Base-by-base conservation (phyloP, 2,329 filamentous ascomycete genomes). In the Pestalotiopsis sp. region DNA sequence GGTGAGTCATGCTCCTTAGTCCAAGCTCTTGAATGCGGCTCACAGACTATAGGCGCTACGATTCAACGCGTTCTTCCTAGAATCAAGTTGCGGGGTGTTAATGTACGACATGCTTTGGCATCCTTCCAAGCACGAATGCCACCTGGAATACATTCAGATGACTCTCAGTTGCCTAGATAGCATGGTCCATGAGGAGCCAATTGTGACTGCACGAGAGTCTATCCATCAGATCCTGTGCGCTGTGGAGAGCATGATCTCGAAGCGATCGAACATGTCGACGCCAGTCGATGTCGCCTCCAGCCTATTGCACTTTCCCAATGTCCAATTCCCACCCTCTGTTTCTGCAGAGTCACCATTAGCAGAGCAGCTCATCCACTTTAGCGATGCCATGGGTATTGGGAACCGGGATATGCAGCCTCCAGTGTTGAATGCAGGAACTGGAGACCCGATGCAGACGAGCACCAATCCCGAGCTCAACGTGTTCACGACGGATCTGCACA, bases 21-120 rank as follows among this genome's bases (percentile, higher is more conserved):
- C 23, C 17, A 2, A 13, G 1, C 25, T 2, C 0, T 6, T 7
- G 20, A 20, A 11, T 17, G 20, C 38, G 6, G 25, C 23, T 13
- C 31, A 20, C 12, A 20, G 14, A 11, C 9, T n/a, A 2, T 17
- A 69, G 68, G 20, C 31, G 11, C 64, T 56, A 1, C 49, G 74
- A n/a, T 74, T 73, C 52, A 70, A 72, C 13, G 73, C 74, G 11
- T 78, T 75, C 71, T 78, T 76, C 67, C 70, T 78, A 56, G 76
- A 78, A 49, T 73, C 71, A 25, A 72, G 70, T 60, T 78, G 75
- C 23, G 75, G 73, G 4, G 76, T 78, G 7, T 69, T 78, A 9
- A 60, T 78, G 4, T 76, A 77, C 61, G 75, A 78, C 67, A 74
- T 72, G 27, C 70, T 78, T 13, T 72, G 73, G 27, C 73, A 76